Percentiles rank a stretch among this genome's conserved stretches.
These are phyloP conservation scores for Phytophthora aleatoria DNA, from an alignment of 352 stramenopile species.

Conservation along the genomic window DNA sequence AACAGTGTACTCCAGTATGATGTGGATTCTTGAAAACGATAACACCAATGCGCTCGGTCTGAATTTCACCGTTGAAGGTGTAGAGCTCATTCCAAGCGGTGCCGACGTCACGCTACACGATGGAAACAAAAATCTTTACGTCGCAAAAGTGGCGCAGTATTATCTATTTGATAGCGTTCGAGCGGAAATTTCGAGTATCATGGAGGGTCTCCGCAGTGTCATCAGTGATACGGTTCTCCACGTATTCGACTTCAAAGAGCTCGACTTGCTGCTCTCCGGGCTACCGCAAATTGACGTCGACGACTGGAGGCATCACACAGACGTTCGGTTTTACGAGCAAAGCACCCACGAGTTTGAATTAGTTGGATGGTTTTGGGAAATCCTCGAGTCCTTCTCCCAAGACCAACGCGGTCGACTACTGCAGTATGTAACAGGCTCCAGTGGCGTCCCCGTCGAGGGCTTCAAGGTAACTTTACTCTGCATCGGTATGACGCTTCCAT, in stretches of 20 bases:
- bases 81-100: conserved; percentile 71
- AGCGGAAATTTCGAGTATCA: conserved; percentile 83
- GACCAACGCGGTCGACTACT: conserved; percentile 69
- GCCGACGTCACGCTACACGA: conserved; percentile 84
- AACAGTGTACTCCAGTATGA: conserved; percentile 71
- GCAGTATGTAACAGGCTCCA: conserved; percentile 87
- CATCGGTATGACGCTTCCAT: background rate
- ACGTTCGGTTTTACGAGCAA: conserved; percentile 48
- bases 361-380: conserved; percentile 84
- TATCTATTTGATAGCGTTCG: conserved; percentile 93
- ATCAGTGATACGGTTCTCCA: conserved; percentile 95
- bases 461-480: conserved; percentile 52
- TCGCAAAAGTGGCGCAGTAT: conserved; percentile 93
- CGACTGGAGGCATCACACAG: conserved; percentile 88
- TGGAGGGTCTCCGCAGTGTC: conserved; percentile 93
- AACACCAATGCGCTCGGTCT: conserved; percentile 59
- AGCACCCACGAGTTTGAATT: conserved; percentile 45
- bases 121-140: conserved; percentile 95
- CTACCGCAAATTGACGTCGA: conserved; percentile 81
- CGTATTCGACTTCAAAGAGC: conserved; percentile 98
- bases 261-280: conserved; percentile 85
- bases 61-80: conserved; percentile 64
- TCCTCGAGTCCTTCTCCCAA: conserved; percentile 63
- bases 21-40: conserved; percentile 62
- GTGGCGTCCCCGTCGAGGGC: conserved; percentile 77